phyloP scores from a whole-genome alignment of 78 protist species.

The Chrysochromulina tobinii region DNA sequence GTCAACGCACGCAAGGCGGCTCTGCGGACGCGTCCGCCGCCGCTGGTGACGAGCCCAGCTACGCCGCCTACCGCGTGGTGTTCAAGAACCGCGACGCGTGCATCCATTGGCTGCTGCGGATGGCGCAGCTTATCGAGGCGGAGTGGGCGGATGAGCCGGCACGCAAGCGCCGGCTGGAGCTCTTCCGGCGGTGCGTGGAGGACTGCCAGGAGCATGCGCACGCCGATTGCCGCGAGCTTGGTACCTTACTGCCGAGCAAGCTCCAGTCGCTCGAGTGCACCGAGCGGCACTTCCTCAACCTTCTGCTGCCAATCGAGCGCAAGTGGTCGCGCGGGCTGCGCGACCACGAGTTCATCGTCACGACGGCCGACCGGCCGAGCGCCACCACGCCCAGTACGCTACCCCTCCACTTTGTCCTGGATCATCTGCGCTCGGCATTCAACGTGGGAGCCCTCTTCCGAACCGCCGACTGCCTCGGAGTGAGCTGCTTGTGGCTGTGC shows the following conservation, averaged over 20 bases:
- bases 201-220: not conserved
- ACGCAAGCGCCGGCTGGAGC: not conserved
- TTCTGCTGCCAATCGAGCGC: constrained; percentile 16
- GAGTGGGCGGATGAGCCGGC: not conserved
- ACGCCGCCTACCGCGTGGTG: too few species aligned
- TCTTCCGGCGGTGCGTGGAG: not conserved
- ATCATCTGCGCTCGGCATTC: constrained; percentile 25
- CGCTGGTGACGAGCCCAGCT: too few species aligned
- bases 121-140: not conserved
- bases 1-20: too few species aligned
- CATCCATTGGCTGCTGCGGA: not conserved
- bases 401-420: not conserved
- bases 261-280: not conserved
- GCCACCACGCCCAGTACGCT: not conserved
- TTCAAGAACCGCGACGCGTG: constrained; percentile 15
- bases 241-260: not conserved
- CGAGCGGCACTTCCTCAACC: constrained; percentile 17
- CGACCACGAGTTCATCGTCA: not conserved
- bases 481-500: not conserved
- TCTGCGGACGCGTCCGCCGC: too few species aligned
- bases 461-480: not conserved
- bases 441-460: not conserved
- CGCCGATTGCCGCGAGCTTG: constrained; percentile 12
- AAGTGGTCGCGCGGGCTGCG: not conserved
- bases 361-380: not conserved